Evolutionary conservation across 2,329 filamentous ascomycete genomes (phyloP).

Genomic region (Colletotrichum sp.): DNA sequence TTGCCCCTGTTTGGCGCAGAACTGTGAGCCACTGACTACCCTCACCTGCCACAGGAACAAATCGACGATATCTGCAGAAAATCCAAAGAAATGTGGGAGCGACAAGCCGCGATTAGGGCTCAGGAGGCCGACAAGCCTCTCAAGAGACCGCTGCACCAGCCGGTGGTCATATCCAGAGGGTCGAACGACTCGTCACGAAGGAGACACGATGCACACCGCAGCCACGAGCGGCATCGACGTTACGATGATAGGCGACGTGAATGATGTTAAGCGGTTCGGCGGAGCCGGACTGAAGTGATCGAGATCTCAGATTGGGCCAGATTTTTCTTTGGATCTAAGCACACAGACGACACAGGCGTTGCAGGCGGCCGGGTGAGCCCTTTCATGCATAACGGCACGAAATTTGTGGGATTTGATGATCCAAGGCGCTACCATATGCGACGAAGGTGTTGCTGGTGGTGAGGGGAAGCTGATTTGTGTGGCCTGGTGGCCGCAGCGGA

Average conservation of each 20-base stretch:
- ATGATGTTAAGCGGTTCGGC: conserved; percentile 14
- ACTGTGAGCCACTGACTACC: conserved; percentile 58
- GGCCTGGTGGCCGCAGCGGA: conserved; percentile 15
- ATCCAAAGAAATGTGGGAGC: conserved; percentile 63
- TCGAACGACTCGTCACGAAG: conserved; percentile 37
- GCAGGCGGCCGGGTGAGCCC: not conserved
- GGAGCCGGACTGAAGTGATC: not conserved
- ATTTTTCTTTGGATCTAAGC: not conserved
- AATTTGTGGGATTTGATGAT: conserved; percentile 20
- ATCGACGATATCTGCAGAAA: conserved; percentile 67
- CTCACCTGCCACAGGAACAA: conserved; percentile 53
- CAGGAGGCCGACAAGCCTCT: conserved; percentile 53
- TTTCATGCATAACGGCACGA: conserved; percentile 7
- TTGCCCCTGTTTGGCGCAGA: not conserved
- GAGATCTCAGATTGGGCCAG: conserved; percentile 17
- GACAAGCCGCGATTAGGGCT: conserved; percentile 55
- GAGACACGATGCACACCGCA: conserved; percentile 36
- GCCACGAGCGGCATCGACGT: conserved; percentile 27
- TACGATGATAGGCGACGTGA: conserved; percentile 32
- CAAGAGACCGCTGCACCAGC: conserved; percentile 62
- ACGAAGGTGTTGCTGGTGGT: not conserved
- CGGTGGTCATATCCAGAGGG: conserved; percentile 53
- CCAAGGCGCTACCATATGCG: conserved; percentile 2
- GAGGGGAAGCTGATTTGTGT: conserved; percentile 11
- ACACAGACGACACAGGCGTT: not conserved